Evolutionary conservation across 2,329 filamentous ascomycete species (phyloP), one percentile per base, ranked within the genome.

Genomic region (Ophiostoma perfectum): DNA sequence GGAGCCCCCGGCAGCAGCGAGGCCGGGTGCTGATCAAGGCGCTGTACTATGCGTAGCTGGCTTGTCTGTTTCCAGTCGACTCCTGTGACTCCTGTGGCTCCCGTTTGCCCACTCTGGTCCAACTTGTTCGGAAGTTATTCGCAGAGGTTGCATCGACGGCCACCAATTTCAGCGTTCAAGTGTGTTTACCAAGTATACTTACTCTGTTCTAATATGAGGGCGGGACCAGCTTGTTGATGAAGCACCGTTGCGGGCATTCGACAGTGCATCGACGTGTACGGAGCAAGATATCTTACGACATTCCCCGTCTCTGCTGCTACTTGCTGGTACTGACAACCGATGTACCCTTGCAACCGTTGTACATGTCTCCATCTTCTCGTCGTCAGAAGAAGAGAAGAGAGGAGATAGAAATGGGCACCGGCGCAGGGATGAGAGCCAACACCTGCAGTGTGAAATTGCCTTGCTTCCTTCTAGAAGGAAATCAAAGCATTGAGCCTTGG

Each of bases 391-490:
- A 44, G 42, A 44, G 42, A 44, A 44, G 42, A 44, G 27, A 27
- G 27, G 27, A 27, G 27, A 2, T 27, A 27, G 27, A 27, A 27
- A 27, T 27, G 27, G 27, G 27, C 27, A 1, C 27, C 27, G 27
- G 27, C 27, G 27, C 27, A 27, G 45, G 45, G 45, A 16, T 47
- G 45, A 47, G 6, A 27, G 27, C 27, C 27, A 27, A 27, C 27
- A 27, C 42, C 14, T 45, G 42, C 42, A 45, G 42, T 45, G 42
- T 12, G 2, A 45, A 14, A 14, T 47, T 14, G 11, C 45, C 11
- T 47, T 5, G 49, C 18, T 27, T 55, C 49, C 49, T 55, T 55
- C 49, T 55, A 55, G 49, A 55, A 55, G 49, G 18, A 55, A 55
- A 27, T 55, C n/a, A 55, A 55, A 55, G 5, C 45, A 14, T 16